phyloP scores from a whole-genome alignment of 1,284 basidiomycete species.

The Malassezia arunalokei region DNA sequence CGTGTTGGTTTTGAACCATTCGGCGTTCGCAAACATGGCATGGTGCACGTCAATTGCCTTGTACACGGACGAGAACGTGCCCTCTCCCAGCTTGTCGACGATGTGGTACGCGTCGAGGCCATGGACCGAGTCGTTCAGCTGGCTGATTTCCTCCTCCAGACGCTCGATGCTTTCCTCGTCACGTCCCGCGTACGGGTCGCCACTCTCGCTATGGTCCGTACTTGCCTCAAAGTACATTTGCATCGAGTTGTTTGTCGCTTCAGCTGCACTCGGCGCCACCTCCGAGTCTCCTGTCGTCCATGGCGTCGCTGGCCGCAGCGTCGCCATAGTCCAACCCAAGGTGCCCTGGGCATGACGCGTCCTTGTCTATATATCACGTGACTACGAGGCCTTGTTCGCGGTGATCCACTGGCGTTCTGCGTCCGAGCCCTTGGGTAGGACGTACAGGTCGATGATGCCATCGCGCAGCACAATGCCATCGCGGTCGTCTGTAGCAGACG shows the following conservation, averaged over 20 bases:
- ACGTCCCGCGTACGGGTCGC: slow-evolving; percentile 7
- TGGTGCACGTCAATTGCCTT: slow-evolving; percentile 76
- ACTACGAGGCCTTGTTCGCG: slow-evolving; percentile 58
- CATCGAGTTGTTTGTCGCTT: neutral
- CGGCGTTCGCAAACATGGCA: slow-evolving; percentile 64
- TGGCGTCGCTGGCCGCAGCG: neutral
- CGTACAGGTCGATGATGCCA: slow-evolving; percentile 70
- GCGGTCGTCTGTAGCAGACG: slow-evolving; percentile 51
- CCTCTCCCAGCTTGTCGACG: slow-evolving; percentile 80
- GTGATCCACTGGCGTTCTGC: slow-evolving; percentile 71
- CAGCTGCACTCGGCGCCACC: neutral
- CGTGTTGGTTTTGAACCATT: slow-evolving; percentile 52
- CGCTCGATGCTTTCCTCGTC: slow-evolving; percentile 22
- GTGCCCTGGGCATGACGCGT: neutral
- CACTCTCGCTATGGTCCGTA: neutral
- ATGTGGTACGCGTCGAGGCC: slow-evolving; percentile 60
- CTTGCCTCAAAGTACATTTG: slow-evolving; percentile 8
- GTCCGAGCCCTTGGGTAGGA: slow-evolving; percentile 67
- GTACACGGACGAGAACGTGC: slow-evolving; percentile 96
- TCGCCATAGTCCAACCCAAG: neutral
- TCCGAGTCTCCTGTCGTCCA: neutral
- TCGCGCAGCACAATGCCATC: slow-evolving; percentile 79
- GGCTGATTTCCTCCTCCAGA: slow-evolving; percentile 46
- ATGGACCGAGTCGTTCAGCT: slow-evolving; percentile 64
- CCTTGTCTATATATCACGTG: slow-evolving; percentile 3